phyloP scores from a whole-genome alignment of 2,329 filamentous ascomycete species.

The Fusarium odoratissimum region DNA sequence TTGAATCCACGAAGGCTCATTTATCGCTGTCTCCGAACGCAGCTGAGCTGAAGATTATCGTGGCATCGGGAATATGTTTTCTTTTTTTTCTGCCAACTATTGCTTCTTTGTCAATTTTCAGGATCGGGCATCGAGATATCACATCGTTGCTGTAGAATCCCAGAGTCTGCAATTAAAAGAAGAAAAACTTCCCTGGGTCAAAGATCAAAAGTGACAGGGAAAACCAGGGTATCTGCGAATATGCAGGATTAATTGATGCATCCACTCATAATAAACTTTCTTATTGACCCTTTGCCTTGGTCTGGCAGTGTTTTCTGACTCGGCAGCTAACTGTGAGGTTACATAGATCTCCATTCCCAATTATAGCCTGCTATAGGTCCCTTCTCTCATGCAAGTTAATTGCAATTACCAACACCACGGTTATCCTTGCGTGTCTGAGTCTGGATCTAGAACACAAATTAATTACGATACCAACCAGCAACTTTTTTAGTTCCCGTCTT shows the following conservation, averaged over 20 bases:
- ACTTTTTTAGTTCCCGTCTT: slow-evolving; percentile 15
- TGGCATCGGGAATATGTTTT: slow-evolving; percentile 7
- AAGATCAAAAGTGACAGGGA: slow-evolving; percentile 1
- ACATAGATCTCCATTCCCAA: slow-evolving; percentile 7
- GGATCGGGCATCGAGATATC: slow-evolving; percentile 17
- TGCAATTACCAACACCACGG: slow-evolving; percentile 11
- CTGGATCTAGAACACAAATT: not conserved
- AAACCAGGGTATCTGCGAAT: slow-evolving; percentile 3
- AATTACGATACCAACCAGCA: slow-evolving; percentile 6
- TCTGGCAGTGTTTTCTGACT: slow-evolving; percentile 9
- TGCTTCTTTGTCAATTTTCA: slow-evolving; percentile 30
- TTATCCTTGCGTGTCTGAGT: slow-evolving; percentile 17
- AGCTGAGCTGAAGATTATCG: slow-evolving; percentile 17
- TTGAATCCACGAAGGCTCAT: not conserved
- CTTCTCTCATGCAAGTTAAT: slow-evolving; percentile 12
- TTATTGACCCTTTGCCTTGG: slow-evolving; percentile 20
- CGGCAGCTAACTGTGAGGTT: slow-evolving; percentile 7
- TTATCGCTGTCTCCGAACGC: slow-evolving; percentile 17
- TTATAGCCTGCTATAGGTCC: slow-evolving; percentile 11
- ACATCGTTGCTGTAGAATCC: slow-evolving; percentile 12
- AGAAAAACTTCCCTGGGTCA: slow-evolving; percentile 15
- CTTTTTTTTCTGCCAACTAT: slow-evolving; percentile 10
- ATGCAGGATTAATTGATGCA: slow-evolving; percentile 9
- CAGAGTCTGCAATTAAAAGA: not conserved
- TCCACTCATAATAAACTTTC: slow-evolving; percentile 11